Percentiles rank a stretch among this genome's conserved stretches.
phyloP scores from a whole-genome alignment of 2,329 filamentous ascomycete genomes.

The Pezicula carpinea region DNA sequence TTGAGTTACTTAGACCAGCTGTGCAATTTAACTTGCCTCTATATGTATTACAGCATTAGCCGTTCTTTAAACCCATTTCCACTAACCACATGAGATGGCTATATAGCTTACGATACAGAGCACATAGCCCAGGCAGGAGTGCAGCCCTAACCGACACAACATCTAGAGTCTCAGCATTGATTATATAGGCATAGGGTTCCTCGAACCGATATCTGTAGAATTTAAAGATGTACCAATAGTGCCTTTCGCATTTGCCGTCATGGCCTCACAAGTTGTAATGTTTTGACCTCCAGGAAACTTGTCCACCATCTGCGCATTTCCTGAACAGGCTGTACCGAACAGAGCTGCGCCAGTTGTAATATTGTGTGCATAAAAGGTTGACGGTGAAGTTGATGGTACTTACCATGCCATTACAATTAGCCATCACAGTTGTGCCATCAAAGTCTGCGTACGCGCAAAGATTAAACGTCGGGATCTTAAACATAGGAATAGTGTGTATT shows the following conservation, averaged over 20 bases:
- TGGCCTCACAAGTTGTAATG: constrained; percentile 17
- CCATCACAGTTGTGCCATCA: constrained; percentile 18
- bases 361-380: constrained; percentile 22
- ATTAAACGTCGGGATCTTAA: constrained; percentile 16
- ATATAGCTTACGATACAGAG: too few species aligned
- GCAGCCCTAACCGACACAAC: too few species aligned
- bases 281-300: constrained; percentile 19
- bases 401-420: constrained; percentile 17
- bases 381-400: constrained; percentile 23
- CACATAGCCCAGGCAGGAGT: too few species aligned
- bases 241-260: neutral
- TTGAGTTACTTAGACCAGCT: too few species aligned
- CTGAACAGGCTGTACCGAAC: constrained; percentile 17
- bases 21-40: too few species aligned
- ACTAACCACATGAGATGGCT: too few species aligned
- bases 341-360: constrained; percentile 9
- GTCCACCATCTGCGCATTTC: constrained; percentile 15
- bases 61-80: too few species aligned
- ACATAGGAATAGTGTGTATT: constrained; percentile 17
- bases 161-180: too few species aligned
- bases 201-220: neutral
- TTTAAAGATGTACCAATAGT: neutral
- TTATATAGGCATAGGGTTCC: neutral
- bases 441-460: constrained; percentile 19
- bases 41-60: too few species aligned